Evolutionary conservation across 345 rosid genomes (phyloP), one percentile per base, ranked within the genome.

Genomic region (Euphorbia tirucalli): DNA sequence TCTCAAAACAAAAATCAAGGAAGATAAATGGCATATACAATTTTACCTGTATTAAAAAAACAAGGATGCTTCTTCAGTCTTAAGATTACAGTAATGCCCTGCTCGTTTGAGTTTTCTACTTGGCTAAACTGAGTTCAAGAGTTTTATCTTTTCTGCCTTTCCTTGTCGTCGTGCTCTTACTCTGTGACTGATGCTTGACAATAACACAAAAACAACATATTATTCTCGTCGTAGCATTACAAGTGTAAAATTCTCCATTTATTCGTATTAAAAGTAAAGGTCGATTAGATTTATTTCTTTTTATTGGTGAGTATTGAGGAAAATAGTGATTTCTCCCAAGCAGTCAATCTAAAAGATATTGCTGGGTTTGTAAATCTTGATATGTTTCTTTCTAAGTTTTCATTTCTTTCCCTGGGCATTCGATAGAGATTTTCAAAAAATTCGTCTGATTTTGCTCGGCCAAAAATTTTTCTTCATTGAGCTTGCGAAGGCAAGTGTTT

Each of bases 391-490:
- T 41, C 15, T 65, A 43, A 9, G 11, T 21, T 3, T 44, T 65
- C 44, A 19, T 5, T 8, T 35, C 39, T 67, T 30, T 28, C 48
- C 1, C 16, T 30, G 21, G 22, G 59, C 52, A 28, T 66, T 66
- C 7, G 28, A 30, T 55, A 54, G 61, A 32, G 18, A 32, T 56
- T 24, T 2, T 32, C 31, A 11, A 2, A 67, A 11, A 19, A 37
- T 49, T 50, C 25, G 4, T 66, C 41, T 11, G 27, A 68, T 14
- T 24, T 68, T 19, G 58, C 63, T 55, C 55, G 52, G 61, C 60
- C 31, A 19, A 3, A n/a, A 21, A 21, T 15, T 66, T 19, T 8
- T 68, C 11, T 19, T 65, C 32, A 41, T n/a, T 31, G 27, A 31
- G 37, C 60, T 31, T 5, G 59, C 30, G 5, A 22, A 21, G 13